Evolutionary conservation across 352 stramenopile species (phyloP).

Genomic region (Stephanocyclus meneghinianus): DNA sequence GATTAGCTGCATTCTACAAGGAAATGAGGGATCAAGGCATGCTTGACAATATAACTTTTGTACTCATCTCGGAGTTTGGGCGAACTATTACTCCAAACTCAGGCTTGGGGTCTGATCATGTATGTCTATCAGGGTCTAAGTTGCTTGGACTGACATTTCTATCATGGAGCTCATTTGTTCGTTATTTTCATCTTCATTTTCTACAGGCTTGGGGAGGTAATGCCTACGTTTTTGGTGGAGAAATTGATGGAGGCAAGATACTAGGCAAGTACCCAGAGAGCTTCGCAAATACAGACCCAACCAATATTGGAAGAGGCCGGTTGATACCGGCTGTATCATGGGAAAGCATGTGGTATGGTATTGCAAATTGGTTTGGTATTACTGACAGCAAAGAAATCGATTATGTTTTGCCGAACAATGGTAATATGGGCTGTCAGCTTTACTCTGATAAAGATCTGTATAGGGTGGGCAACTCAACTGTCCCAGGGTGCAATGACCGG

Average conservation of each 20-base stretch:
- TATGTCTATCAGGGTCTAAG: not conserved
- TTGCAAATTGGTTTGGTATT: slow-evolving; percentile 48
- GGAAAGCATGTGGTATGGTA: slow-evolving; percentile 43
- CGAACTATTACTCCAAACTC: slow-evolving; percentile 25
- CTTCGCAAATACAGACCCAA: slow-evolving; percentile 29
- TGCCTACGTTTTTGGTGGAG: slow-evolving; percentile 48
- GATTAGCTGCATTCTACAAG: slow-evolving; percentile 46
- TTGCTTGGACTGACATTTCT: not conserved
- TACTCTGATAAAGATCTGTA: slow-evolving; percentile 45
- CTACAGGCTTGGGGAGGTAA: slow-evolving; percentile 45
- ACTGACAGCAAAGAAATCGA: slow-evolving; percentile 29
- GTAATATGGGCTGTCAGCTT: slow-evolving; percentile 38
- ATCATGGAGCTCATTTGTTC: not conserved
- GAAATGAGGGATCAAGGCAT: slow-evolving; percentile 55
- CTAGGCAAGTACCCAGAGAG: slow-evolving; percentile 58
- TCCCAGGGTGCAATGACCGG: slow-evolving; percentile 43
- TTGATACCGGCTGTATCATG: slow-evolving; percentile 33
- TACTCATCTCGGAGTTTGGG: slow-evolving; percentile 62
- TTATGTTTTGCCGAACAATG: slow-evolving; percentile 54
- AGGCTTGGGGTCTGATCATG: slow-evolving; percentile 17
- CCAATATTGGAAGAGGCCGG: slow-evolving; percentile 20
- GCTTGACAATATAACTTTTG: slow-evolving; percentile 54
- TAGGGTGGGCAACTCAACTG: slow-evolving; percentile 18
- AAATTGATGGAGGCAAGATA: slow-evolving; percentile 52
- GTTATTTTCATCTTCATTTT: not conserved